Evolutionary conservation across 1,284 basidiomycete species (phyloP).

Genomic region (Moesziomyces globuligerus): DNA sequence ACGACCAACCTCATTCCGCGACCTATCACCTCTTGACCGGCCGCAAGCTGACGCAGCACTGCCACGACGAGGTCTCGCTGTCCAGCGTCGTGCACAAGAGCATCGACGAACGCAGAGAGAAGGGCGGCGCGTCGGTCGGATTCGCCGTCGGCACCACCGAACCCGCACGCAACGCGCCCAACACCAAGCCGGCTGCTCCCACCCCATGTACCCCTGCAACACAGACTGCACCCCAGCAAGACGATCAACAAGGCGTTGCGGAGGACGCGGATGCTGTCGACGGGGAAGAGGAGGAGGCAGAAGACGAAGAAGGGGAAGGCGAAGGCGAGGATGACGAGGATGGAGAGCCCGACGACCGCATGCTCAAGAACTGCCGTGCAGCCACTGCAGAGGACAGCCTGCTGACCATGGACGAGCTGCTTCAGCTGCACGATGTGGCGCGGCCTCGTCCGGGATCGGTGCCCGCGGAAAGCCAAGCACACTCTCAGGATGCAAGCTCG

Average conservation of each 20-base stretch:
- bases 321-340: conserved; percentile 29
- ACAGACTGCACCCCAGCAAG: neutral
- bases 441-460: conserved; percentile 35
- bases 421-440: conserved; percentile 70
- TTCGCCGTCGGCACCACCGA: conserved; percentile 56
- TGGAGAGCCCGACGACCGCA: conserved; percentile 70
- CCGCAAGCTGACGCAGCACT: conserved; percentile 69
- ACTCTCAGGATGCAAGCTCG: neutral
- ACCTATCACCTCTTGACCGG: conserved; percentile 80
- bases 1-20: conserved; percentile 85
- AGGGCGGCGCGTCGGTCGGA: conserved; percentile 31
- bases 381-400: conserved; percentile 78
- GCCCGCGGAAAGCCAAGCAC: neutral
- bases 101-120: conserved; percentile 72
- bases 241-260: conserved; percentile 1
- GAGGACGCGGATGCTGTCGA: conserved; percentile 32
- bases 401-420: conserved; percentile 75
- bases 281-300: conserved; percentile 13
- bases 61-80: conserved; percentile 71
- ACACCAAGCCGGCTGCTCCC: conserved; percentile 46
- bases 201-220: conserved; percentile 23
- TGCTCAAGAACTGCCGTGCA: conserved; percentile 80
- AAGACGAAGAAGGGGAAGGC: conserved; percentile 20
- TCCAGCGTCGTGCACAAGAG: conserved; percentile 86
- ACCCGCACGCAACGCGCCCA: conserved; percentile 41